Conservation (phyloP, 2,329 filamentous ascomycete species). For the Neonectria magnoliae region DNA sequence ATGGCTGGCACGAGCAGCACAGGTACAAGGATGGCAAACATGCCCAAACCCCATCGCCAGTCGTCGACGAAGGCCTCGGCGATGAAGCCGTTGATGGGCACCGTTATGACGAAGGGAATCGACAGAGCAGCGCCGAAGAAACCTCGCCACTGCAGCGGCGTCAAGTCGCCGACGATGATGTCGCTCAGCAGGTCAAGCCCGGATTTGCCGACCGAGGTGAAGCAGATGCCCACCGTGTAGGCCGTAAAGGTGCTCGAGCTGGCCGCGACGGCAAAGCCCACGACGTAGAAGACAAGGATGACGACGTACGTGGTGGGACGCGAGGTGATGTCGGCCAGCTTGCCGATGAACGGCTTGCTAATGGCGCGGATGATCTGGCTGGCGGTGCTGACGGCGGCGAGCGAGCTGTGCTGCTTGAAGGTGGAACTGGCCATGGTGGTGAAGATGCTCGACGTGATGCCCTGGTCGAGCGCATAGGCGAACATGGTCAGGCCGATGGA, state of each 20-base stretch:
- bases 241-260: constrained; percentile 45
- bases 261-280: constrained; percentile 49
- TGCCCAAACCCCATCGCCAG: constrained; percentile 73
- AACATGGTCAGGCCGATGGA: constrained; percentile 52
- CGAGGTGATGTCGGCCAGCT: constrained; percentile 51
- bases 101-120: constrained; percentile 49
- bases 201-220: constrained; percentile 50
- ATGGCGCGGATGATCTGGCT: constrained; percentile 51
- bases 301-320: constrained; percentile 52
- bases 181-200: constrained; percentile 50
- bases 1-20: constrained; percentile 66
- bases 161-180: constrained; percentile 51
- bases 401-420: constrained; percentile 46
- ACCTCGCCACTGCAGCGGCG: constrained; percentile 50
- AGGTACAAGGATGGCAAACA: constrained; percentile 70
- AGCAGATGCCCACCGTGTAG: constrained; percentile 50
- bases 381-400: constrained; percentile 46
- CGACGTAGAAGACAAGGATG: constrained; percentile 50
- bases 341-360: constrained; percentile 52
- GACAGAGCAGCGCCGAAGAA: constrained; percentile 46
- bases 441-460: constrained; percentile 50
- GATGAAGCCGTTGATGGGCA: constrained; percentile 55
- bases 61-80: constrained; percentile 50
- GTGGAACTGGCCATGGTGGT: constrained; percentile 48
- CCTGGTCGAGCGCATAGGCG: constrained; percentile 51